These are phyloP conservation scores for Drosera capensis DNA, from an alignment of 148 eudicot genomes.

Conservation along the genomic window DNA sequence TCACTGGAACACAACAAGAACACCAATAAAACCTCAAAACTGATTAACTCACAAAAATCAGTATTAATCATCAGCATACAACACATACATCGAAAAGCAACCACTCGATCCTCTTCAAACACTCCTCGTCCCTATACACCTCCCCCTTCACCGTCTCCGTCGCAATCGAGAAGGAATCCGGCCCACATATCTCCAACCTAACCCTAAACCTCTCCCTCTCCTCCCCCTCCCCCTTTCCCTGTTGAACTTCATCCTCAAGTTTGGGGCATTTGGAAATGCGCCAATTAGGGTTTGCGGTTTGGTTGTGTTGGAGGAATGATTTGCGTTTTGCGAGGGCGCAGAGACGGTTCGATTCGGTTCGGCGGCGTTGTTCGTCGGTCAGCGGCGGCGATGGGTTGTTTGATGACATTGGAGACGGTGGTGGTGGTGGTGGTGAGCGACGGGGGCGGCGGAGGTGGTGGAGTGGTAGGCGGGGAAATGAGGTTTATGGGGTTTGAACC, in stretches of 20 bases:
- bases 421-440: background rate
- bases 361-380: conserved; percentile 51
- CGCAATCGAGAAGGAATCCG: conserved; percentile 59
- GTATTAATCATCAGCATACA: background rate
- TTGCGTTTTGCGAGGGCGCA: conserved; percentile 82
- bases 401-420: conserved; percentile 5
- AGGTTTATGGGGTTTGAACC: background rate
- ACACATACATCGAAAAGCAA: conserved; percentile 51
- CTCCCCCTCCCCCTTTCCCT: too few species aligned
- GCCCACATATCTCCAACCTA: conserved; percentile 75
- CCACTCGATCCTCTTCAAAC: conserved; percentile 28
- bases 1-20: too few species aligned
- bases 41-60: background rate
- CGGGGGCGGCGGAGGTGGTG: too few species aligned
- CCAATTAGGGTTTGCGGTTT: conserved; percentile 19
- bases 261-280: conserved; percentile 54
- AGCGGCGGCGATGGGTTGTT: conserved; percentile 19
- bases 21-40: background rate
- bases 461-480: background rate
- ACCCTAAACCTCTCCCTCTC: conserved; percentile 44
- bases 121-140: conserved; percentile 45
- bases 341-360: conserved; percentile 57
- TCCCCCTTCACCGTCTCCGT: conserved; percentile 32
- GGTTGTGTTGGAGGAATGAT: conserved; percentile 19
- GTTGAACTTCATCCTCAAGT: conserved; percentile 9